phyloP scores from a whole-genome alignment of 441 rosid species.

The Macaranga tanarius region DNA sequence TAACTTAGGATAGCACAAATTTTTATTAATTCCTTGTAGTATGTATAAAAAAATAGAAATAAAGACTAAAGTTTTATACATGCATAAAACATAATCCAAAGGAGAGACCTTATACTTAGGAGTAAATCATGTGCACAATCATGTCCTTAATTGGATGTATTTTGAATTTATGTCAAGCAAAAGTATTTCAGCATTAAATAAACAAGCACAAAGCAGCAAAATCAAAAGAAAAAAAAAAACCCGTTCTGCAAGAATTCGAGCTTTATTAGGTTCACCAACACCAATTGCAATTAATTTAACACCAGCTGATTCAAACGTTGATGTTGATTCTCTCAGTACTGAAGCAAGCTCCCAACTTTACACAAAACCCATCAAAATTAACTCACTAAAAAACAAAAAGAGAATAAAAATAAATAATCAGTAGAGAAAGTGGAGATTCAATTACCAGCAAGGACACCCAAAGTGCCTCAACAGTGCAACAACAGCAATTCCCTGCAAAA shows the following conservation, averaged over 20 bases:
- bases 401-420: not conserved
- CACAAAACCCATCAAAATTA: conserved; percentile 13
- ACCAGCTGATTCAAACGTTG: conserved; percentile 69
- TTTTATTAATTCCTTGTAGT: no score
- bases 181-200: not conserved
- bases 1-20: no score
- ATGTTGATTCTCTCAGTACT: conserved; percentile 54
- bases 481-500: conserved; percentile 66
- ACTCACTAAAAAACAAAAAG: not conserved
- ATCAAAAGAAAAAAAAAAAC: conserved; percentile 31
- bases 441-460: conserved; percentile 79
- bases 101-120: no score
- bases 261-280: conserved; percentile 77
- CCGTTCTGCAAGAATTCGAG: conserved; percentile 62
- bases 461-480: conserved; percentile 81
- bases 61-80: no score
- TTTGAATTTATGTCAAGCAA: no score
- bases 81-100: no score
- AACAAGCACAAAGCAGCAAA: not conserved
- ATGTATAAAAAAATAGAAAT: no score
- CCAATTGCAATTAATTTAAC: conserved; percentile 79
- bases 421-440: conserved; percentile 10
- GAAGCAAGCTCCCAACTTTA: conserved; percentile 82
- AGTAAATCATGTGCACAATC: no score
- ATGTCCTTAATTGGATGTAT: no score